These are phyloP conservation scores for Rubia tinctorum DNA, from an alignment of 305 asterid species.

Conservation along the genomic window DNA sequence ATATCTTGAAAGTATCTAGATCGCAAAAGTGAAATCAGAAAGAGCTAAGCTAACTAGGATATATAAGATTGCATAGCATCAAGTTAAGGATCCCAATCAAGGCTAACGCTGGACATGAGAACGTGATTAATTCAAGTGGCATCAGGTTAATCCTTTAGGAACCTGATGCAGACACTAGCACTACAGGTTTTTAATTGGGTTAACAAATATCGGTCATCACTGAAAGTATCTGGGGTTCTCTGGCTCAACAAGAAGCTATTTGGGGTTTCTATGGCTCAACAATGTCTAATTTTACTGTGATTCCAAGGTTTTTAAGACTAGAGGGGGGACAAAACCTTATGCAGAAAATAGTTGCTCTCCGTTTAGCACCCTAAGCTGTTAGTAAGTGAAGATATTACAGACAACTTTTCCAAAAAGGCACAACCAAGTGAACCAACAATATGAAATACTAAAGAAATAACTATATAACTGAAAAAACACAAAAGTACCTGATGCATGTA, in stretches of 20 bases:
- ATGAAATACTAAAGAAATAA: not conserved
- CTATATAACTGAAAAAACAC: not conserved
- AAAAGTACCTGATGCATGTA: constrained; percentile 83
- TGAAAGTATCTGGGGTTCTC: not conserved
- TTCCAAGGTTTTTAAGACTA: not conserved
- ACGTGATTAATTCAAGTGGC: not conserved
- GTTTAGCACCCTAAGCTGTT: not conserved
- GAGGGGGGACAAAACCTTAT: not conserved
- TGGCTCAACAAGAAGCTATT: not conserved
- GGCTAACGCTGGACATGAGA: not conserved
- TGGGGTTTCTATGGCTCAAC: not conserved
- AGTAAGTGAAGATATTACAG: not conserved
- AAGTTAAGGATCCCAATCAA: too few species aligned
- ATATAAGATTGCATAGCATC: too few species aligned
- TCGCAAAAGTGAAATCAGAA: too few species aligned
- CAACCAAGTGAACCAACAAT: not conserved
- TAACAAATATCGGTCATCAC: not conserved
- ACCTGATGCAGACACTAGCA: not conserved
- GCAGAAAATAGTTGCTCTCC: not conserved
- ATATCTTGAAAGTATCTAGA: too few species aligned
- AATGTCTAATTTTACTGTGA: not conserved
- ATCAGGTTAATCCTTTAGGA: not conserved
- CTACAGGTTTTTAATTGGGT: not conserved
- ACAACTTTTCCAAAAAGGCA: not conserved
- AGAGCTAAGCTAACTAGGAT: too few species aligned